Evolutionary conservation across 805 yeast species (phyloP), one percentile per base, ranked within the genome.

Genomic region (Hanseniaspora nectarophila): DNA sequence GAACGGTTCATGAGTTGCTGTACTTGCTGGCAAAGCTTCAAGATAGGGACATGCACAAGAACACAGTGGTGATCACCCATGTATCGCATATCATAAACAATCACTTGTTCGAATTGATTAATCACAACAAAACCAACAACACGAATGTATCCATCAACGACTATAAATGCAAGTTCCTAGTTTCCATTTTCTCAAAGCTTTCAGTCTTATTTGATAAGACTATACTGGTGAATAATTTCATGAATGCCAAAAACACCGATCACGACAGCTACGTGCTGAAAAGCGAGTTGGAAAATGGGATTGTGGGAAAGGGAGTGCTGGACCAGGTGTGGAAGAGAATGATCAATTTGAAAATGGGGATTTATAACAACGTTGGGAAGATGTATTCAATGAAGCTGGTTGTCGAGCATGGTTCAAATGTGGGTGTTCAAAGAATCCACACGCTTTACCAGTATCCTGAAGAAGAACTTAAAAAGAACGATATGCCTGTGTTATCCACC

Each of bases 291-390:
- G 54, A 52, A 23, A 48, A 48, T 21, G 51, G 47, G 7, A 40
- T 43, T 23, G 28, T 46, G 8, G 54, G 54, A 1, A 46, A 45
- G 16, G 54, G 54, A 1, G 21, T 43, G 16, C 16, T 52, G 13
- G 54, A 52, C 33, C n/a, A 24, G 4, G 43, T 45, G 6, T 52
- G 54, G 54, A 28, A 45, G 18, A 34, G 54, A 34, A 31, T 52
- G 35, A 28, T 52, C 3, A 42, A 42, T 15, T 13, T 32, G 5
- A 34, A 43, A 23, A 12, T 52, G 1, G 34, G 52, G 5, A 34
- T 52, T 18, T 52, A 52, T 16, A 45, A 52, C 26, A 39, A 15
- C 23, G 26, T 28, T n/a, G 33, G 29, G 2, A 15, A 7, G 3
- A 12, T 15, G 16, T 16, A 38, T 26, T 29, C 38, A 2, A 18